Evolutionary conservation across 2,329 filamentous ascomycete species (phyloP).

Genomic region (Didymella segeticola): DNA sequence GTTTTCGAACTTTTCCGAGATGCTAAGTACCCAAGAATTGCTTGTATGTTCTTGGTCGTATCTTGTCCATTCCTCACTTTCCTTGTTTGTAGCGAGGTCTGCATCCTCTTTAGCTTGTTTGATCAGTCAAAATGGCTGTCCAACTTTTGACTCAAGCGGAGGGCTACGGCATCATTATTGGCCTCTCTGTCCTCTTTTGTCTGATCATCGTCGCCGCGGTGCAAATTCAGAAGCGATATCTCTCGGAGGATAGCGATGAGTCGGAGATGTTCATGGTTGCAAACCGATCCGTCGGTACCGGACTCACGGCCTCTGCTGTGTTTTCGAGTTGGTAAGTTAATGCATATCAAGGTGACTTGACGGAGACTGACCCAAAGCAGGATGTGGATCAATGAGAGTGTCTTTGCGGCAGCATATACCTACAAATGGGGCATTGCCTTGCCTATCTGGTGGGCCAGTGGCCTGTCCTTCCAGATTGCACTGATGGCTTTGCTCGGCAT

Average conservation of each 20-base stretch:
- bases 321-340: slow-evolving; percentile 21
- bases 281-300: slow-evolving; percentile 26
- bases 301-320: slow-evolving; percentile 28
- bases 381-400: slow-evolving; percentile 26
- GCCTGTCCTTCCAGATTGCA: slow-evolving; percentile 34
- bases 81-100: background rate
- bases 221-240: slow-evolving; percentile 23
- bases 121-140: slow-evolving; percentile 10
- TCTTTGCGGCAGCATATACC: slow-evolving; percentile 27
- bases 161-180: slow-evolving; percentile 25
- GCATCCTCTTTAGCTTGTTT: too few relatives aligned
- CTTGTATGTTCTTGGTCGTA: background rate
- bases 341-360: rapidly evolving
- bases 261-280: slow-evolving; percentile 32
- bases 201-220: slow-evolving; percentile 23
- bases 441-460: slow-evolving; percentile 34
- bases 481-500: slow-evolving; percentile 30
- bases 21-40: slow-evolving; percentile 3
- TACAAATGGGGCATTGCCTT: slow-evolving; percentile 37
- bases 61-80: background rate
- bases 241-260: slow-evolving; percentile 25
- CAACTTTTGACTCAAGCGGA: slow-evolving; percentile 21
- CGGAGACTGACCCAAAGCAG: background rate
- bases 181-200: slow-evolving; percentile 17
- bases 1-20: background rate